A percentile compares a stretch with the other conserved stretches of the same genome.
These are phyloP conservation scores for Lathyrus sativus DNA, from an alignment of 306 rosid genomes.

Conservation along the genomic window DNA sequence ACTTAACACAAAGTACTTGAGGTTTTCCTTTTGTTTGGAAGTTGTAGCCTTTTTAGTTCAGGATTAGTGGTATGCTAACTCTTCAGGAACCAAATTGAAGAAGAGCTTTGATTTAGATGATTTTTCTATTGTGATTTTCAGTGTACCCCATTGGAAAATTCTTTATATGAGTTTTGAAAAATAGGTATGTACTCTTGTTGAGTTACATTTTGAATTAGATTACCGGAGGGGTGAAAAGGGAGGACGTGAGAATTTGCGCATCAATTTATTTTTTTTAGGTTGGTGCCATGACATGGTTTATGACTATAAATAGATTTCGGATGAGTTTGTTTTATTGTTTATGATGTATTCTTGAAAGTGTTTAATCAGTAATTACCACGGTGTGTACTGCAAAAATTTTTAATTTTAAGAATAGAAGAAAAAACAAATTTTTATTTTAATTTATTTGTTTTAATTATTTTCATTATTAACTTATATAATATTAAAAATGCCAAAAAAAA, in stretches of 20 bases:
- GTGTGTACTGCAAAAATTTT: conserved; percentile 15
- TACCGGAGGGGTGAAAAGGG: conserved; percentile 25
- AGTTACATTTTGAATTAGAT: too few relatives aligned
- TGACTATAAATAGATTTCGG: too few relatives aligned
- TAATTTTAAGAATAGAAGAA: too few relatives aligned
- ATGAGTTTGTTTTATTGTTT: too few relatives aligned
- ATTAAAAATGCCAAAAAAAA: too few relatives aligned
- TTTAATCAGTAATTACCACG: conserved; percentile 11
- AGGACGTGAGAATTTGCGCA: conserved; percentile 17
- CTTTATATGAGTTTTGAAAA: conserved; percentile 29
- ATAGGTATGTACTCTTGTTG: conserved; percentile 41
- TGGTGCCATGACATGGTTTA: conserved; percentile 30
- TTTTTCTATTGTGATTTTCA: conserved; percentile 38
- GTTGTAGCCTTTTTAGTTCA: conserved; percentile 39
- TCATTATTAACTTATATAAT: too few relatives aligned
- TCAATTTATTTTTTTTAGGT: conserved; percentile 31
- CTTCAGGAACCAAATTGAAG: conserved; percentile 44
- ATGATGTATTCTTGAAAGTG: conserved; percentile 21
- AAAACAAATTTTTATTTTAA: too few relatives aligned
- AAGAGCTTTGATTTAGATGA: conserved; percentile 42
- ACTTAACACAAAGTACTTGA: conserved; percentile 27
- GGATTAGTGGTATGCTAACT: conserved; percentile 41
- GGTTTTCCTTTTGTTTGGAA: conserved; percentile 40
- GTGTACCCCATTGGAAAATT: conserved; percentile 24
- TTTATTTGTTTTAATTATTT: too few relatives aligned